phyloP scores from a whole-genome alignment of 2,329 filamentous ascomycete species.

The Thielaviopsis musarum region DNA sequence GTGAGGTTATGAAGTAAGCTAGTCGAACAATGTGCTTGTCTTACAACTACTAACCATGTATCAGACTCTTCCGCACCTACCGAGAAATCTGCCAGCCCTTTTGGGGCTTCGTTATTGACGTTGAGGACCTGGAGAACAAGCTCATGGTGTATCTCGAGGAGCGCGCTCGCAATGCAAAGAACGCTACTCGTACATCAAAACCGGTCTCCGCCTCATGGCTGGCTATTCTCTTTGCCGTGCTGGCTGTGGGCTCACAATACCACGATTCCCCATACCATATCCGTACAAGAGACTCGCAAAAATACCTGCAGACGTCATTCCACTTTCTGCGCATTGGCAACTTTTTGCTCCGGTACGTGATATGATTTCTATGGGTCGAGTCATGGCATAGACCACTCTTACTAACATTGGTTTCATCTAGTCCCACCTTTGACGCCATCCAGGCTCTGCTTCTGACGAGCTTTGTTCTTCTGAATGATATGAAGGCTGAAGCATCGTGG shows the following conservation, averaged over 20 bases:
- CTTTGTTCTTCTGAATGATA: conserved; percentile 49
- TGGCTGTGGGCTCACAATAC: conserved; percentile 50
- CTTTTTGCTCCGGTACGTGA: conserved; percentile 37
- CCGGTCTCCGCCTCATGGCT: conserved; percentile 48
- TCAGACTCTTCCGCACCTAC: conserved; percentile 45
- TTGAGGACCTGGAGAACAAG: conserved; percentile 46
- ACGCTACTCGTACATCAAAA: conserved; percentile 27
- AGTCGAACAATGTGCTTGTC: neutral
- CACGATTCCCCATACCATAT: conserved; percentile 47
- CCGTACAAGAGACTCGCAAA: conserved; percentile 40
- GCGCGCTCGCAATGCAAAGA: conserved; percentile 37
- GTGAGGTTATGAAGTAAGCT: conserved; percentile 50
- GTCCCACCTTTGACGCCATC: conserved; percentile 48
- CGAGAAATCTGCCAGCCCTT: conserved; percentile 52
- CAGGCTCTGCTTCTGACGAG: conserved; percentile 46
- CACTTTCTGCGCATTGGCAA: conserved; percentile 48
- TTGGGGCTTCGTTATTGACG: conserved; percentile 50
- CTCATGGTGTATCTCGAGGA: conserved; percentile 51
- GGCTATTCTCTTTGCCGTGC: conserved; percentile 46
- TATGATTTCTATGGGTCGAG: neutral
- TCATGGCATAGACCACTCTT: neutral
- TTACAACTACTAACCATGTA: conserved; percentile 1
- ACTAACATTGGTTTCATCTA: conserved; percentile 16
- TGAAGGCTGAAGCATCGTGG: conserved; percentile 55
- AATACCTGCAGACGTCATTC: conserved; percentile 46